Evolutionary conservation across 768 basidiomycete species (phyloP), one percentile per base, ranked within the genome.

Genomic region (Macrolepiota fuliginosa): DNA sequence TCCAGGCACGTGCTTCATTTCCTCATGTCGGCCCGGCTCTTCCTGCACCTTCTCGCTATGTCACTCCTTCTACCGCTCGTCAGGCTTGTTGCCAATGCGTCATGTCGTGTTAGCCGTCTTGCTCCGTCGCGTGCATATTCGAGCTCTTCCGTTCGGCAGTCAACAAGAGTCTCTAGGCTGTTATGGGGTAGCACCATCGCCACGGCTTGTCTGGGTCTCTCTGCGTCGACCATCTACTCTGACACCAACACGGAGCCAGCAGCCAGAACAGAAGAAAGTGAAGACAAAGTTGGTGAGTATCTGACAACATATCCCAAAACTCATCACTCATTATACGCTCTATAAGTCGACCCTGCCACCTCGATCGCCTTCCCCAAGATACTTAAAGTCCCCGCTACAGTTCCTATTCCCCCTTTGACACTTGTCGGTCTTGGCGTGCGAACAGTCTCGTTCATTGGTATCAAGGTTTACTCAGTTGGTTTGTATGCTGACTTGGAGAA

Each of bases 381-480:
- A 4, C 76, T 94, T 24, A 79, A 69, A 17, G 79, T 91, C 22
- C 86, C 87, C 19, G 84, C 89, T 35, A 89, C 86, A 66, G 73
- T 83, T 15, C 81, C 84, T 10, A 72, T 84, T 5, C 85, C 90
- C 9, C 74, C 81, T 1, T 83, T 92, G 67, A 82, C 85, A 11
- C 81, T 96, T 4, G 75, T 97, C 19, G 95, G 95, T 5, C 76
- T 93, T 0, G 95, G 95, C 24, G 92, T 94, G 40, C 81, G 95
- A 54, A 92, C 88, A 0, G 94, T 97, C 32, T 94, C 93, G 13
- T 94, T 97, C 74, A 79, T 96, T 40, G 82, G 88, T 6, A 84
- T 97, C 64, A 87, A 92, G 69, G 94, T 96, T 15, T 97, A 97
- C 74, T 90, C 90, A 11, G 86, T 93, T 36, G 95, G 84, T 1